These are phyloP conservation scores for Lactarius sanguifluus DNA, from an alignment of 768 basidiomycete genomes.

Conservation along the genomic window DNA sequence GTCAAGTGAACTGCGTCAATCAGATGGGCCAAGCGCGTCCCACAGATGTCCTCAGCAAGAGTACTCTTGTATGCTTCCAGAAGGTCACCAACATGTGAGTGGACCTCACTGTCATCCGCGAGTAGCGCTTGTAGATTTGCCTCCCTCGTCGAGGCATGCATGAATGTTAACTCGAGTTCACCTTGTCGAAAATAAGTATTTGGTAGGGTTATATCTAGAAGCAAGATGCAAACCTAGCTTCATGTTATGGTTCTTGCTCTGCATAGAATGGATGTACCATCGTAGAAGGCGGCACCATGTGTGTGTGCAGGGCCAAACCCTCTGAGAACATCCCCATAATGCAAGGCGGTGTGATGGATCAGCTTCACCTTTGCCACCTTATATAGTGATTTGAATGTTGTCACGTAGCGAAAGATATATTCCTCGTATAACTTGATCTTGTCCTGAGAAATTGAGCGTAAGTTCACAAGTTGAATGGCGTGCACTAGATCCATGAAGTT, in stretches of 20 bases:
- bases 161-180: slow-evolving; percentile 19
- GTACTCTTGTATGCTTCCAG: not conserved
- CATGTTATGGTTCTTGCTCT: slow-evolving; percentile 30
- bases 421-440: slow-evolving; percentile 12
- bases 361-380: slow-evolving; percentile 33
- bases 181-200: slow-evolving; percentile 21
- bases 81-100: not conserved
- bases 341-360: slow-evolving; percentile 37
- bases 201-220: not conserved
- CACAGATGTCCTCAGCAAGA: slow-evolving; percentile 8
- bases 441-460: slow-evolving; percentile 22
- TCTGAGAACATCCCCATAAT: slow-evolving; percentile 34
- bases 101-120: not conserved
- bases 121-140: slow-evolving; percentile 14
- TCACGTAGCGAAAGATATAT: slow-evolving; percentile 31
- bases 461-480: slow-evolving; percentile 32
- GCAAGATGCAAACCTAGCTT: slow-evolving; percentile 26
- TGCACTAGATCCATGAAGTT: slow-evolving; percentile 38
- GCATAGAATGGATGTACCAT: slow-evolving; percentile 31
- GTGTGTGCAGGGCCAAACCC: slow-evolving; percentile 36
- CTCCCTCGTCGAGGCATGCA: slow-evolving; percentile 10
- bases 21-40: slow-evolving; percentile 1
- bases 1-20: not conserved
- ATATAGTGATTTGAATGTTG: slow-evolving; percentile 30
- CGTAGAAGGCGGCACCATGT: slow-evolving; percentile 20